Conservation (phyloP, 2,329 filamentous ascomycete species). For the Neurospora sp. region DNA sequence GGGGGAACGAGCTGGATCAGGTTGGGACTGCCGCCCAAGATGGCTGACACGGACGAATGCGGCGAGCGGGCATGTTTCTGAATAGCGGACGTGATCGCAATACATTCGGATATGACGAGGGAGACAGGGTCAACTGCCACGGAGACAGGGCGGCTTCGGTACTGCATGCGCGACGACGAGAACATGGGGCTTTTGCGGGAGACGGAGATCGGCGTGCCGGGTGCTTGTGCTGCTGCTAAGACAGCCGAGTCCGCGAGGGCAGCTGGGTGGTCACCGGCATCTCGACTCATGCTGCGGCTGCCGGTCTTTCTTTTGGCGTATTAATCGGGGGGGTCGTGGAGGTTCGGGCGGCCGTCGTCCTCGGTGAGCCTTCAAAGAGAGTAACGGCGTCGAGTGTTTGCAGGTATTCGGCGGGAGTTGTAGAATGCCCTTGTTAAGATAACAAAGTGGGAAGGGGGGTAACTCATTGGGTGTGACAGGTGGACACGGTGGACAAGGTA, state of each 20-base stretch:
- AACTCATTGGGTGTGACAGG: neutral
- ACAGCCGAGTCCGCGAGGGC: conserved; percentile 18
- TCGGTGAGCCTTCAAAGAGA: neutral
- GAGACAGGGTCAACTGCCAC: conserved; percentile 87
- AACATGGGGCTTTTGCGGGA: conserved; percentile 17
- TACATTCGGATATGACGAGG: conserved; percentile 95
- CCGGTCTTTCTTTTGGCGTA: neutral
- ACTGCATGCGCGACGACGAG: conserved; percentile 40
- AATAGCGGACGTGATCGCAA: conserved; percentile 95
- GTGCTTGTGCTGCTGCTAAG: conserved; percentile 13
- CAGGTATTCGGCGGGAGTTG: neutral
- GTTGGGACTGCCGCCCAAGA: conserved; percentile 68
- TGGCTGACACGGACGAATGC: conserved; percentile 91
- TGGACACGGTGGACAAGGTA: neutral
- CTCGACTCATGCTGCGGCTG: conserved; percentile 15
- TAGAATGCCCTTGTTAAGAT: neutral
- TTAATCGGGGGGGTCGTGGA: too few species aligned
- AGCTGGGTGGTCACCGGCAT: conserved; percentile 11
- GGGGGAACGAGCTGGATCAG: conserved; percentile 43
- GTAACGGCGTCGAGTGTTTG: neutral
- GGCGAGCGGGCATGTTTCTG: conserved; percentile 95
- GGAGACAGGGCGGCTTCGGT: conserved; percentile 53
- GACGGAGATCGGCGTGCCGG: conserved; percentile 15
- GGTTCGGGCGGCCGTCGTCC: neutral
- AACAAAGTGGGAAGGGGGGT: neutral